Conservation (phyloP, 345 rosid species). For the Iberis pinnata region DNA sequence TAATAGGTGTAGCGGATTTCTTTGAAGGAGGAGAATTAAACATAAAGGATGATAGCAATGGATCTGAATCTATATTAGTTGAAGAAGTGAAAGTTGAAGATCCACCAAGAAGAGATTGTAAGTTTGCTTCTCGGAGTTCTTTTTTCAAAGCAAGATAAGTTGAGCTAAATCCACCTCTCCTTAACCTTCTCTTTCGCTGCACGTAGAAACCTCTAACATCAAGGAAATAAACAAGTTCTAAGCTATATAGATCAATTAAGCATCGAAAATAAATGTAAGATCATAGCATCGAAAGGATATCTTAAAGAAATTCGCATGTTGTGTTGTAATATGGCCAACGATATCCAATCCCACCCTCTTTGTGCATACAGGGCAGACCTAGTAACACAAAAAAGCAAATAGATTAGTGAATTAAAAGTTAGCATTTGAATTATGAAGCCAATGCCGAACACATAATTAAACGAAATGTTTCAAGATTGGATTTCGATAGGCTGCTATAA, state of each 20-base stretch:
- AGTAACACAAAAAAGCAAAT: conserved; percentile 6
- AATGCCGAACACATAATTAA: no score
- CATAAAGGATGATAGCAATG: conserved; percentile 63
- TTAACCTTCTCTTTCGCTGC: conserved; percentile 62
- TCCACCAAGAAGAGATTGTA: conserved; percentile 61
- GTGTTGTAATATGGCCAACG: conserved; percentile 64
- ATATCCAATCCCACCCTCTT: conserved; percentile 65
- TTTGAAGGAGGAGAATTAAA: conserved; percentile 25
- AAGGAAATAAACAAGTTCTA: conserved; percentile 42
- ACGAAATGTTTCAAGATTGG: no score
- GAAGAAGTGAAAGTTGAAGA: conserved; percentile 47
- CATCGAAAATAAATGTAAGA: background rate
- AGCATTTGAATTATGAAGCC: no score
- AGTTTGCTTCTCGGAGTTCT: conserved; percentile 60
- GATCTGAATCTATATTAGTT: conserved; percentile 56
- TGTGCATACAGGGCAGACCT: conserved; percentile 74
- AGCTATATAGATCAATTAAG: no score
- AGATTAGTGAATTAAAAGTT: no score
- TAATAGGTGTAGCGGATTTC: conserved; percentile 21
- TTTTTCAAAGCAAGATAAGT: conserved; percentile 55
- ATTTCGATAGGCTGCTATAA: no score
- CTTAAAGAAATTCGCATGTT: conserved; percentile 63
- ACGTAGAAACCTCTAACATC: conserved; percentile 43
- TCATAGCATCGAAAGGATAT: conserved; percentile 45
- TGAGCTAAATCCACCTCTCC: conserved; percentile 51